These are phyloP conservation scores for Pelargonium fulgidum DNA, from an alignment of 441 rosid species.

Conservation along the genomic window DNA sequence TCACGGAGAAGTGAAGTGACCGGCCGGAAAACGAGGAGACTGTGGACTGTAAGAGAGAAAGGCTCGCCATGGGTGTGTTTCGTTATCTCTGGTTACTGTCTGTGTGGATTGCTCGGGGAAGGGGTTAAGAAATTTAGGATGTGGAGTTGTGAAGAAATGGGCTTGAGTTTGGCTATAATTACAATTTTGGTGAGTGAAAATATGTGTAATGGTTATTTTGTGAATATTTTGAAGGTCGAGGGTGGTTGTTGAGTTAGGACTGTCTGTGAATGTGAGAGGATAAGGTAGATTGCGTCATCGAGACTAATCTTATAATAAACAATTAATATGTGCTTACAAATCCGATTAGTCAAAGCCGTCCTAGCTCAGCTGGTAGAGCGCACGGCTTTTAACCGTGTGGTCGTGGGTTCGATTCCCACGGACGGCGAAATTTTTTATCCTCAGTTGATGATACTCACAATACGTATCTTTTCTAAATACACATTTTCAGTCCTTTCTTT, in stretches of 20 bases:
- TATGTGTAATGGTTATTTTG: not conserved
- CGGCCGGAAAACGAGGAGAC: conserved; percentile 57
- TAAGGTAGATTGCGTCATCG: not conserved
- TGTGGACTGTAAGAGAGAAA: conserved; percentile 45
- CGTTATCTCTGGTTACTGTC: not conserved
- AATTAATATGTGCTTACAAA: too few relatives aligned
- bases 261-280: conserved; percentile 9
- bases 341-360: too few relatives aligned
- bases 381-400: too few relatives aligned
- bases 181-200: not conserved
- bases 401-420: too few relatives aligned
- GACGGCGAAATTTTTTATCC: too few relatives aligned
- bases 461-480: too few relatives aligned
- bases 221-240: not conserved
- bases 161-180: not conserved
- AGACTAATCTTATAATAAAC: too few relatives aligned
- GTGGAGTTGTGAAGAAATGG: not conserved
- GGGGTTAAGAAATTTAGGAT: not conserved
- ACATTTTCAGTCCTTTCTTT: too few relatives aligned
- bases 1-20: conserved; percentile 29
- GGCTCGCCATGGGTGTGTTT: conserved; percentile 39
- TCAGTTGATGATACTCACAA: too few relatives aligned
- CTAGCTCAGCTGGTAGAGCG: too few relatives aligned
- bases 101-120: not conserved
- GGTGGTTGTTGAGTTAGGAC: not conserved